A percentile compares a stretch with the other conserved stretches of the same genome.
Conservation (phyloP, 2,329 filamentous ascomycete species). For the Talaromyces sp. region DNA sequence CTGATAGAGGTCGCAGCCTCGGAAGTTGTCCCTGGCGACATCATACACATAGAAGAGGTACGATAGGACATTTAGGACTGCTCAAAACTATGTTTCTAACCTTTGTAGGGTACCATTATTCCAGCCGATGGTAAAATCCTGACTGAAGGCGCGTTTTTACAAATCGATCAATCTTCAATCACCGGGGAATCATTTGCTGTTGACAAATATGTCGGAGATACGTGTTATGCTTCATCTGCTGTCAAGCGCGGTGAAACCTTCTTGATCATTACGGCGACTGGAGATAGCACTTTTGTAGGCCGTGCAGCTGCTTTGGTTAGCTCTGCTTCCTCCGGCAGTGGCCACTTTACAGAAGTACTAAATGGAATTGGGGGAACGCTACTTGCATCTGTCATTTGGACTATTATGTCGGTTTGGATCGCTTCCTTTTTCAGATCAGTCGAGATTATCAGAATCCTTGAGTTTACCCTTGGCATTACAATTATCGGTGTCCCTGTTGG, state of each 20-base stretch:
- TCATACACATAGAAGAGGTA: conserved; percentile 77
- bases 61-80: neutral
- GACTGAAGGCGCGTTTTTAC: conserved; percentile 75
- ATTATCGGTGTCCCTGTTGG: conserved; percentile 90
- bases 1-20: conserved; percentile 75
- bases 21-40: conserved; percentile 83
- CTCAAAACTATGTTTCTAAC: conserved; percentile 5
- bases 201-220: conserved; percentile 77
- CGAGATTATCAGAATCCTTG: conserved; percentile 68
- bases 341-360: conserved; percentile 87
- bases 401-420: conserved; percentile 77
- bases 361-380: conserved; percentile 80
- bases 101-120: conserved; percentile 68
- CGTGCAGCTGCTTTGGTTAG: conserved; percentile 81
- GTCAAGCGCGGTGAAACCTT: conserved; percentile 89
- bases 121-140: conserved; percentile 83
- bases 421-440: conserved; percentile 85
- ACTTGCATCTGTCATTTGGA: conserved; percentile 73
- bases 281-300: conserved; percentile 87
- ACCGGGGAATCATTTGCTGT: conserved; percentile 89
- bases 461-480: conserved; percentile 82
- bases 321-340: conserved; percentile 65
- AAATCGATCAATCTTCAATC: conserved; percentile 88
- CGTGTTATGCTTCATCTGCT: conserved; percentile 77
- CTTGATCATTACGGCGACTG: conserved; percentile 74